A percentile compares a stretch with the other conserved stretches of the same genome.
phyloP scores from a whole-genome alignment of 1,284 basidiomycete genomes.

The Pseudozyma tsukubaensis region DNA sequence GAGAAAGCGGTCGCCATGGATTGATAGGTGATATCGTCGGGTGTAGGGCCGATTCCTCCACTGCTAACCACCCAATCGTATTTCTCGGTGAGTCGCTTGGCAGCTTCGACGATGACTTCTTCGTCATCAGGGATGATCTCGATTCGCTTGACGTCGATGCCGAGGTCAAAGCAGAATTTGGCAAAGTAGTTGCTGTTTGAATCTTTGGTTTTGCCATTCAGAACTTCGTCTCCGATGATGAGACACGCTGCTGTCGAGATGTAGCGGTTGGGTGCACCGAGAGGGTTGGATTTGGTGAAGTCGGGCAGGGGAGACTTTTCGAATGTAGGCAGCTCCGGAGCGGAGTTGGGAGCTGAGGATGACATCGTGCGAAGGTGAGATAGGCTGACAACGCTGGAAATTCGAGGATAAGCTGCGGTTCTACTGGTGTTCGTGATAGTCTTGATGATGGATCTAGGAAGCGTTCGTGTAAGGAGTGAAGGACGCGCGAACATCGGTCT shows the following conservation, averaged over 20 bases:
- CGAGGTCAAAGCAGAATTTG: slow-evolving; percentile 66
- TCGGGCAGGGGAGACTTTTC: slow-evolving; percentile 42
- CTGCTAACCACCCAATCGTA: slow-evolving; percentile 52
- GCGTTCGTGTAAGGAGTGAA: background rate
- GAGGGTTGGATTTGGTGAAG: slow-evolving; percentile 35
- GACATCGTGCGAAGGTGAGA: slow-evolving; percentile 2
- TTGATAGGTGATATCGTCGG: slow-evolving; percentile 80
- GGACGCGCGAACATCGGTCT: background rate
- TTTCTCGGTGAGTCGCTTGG: slow-evolving; percentile 77
- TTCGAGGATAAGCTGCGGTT: too few species aligned
- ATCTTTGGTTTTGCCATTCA: slow-evolving; percentile 79
- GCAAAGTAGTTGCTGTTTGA: slow-evolving; percentile 76
- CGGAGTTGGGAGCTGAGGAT: slow-evolving; percentile 1
- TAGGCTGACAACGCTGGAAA: background rate
- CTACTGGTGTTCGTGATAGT: background rate
- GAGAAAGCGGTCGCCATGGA: slow-evolving; percentile 87
- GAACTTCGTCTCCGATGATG: slow-evolving; percentile 76
- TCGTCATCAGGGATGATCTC: slow-evolving; percentile 93
- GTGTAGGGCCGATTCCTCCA: slow-evolving; percentile 66
- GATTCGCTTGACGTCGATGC: slow-evolving; percentile 72
- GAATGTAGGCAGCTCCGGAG: slow-evolving; percentile 45
- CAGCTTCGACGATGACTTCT: slow-evolving; percentile 87
- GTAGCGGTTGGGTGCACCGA: slow-evolving; percentile 43
- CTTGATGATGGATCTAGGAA: background rate
- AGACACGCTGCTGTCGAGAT: slow-evolving; percentile 60